These are phyloP conservation scores for Geotrichum australiense DNA, from an alignment of 1,139 yeast genomes.

Conservation along the genomic window DNA sequence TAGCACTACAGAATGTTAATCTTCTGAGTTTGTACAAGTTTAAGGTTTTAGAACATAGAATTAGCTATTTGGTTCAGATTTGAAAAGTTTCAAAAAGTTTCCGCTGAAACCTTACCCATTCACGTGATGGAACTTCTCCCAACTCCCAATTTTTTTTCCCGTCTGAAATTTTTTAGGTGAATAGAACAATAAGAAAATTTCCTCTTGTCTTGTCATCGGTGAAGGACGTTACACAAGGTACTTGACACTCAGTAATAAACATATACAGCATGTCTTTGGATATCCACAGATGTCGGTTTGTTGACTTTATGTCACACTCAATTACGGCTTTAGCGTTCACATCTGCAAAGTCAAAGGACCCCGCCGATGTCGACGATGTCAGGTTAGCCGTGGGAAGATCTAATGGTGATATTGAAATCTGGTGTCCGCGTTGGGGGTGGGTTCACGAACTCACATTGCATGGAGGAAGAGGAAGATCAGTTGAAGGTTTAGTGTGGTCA, in stretches of 20 bases:
- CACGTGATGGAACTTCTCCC: constrained; percentile 10
- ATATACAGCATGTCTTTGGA: constrained; percentile 39
- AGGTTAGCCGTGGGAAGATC: constrained; percentile 88
- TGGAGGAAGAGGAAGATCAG: constrained; percentile 77
- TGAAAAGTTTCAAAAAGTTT: not conserved
- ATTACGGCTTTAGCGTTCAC: constrained; percentile 81
- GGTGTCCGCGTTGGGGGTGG: constrained; percentile 77
- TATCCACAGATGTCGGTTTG: constrained; percentile 88
- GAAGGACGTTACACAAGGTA: not conserved
- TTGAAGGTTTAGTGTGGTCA: constrained; percentile 88
- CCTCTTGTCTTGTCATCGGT: not conserved
- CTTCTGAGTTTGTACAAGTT: too few species aligned
- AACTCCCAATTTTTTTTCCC: constrained; percentile 5
- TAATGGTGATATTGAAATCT: constrained; percentile 92
- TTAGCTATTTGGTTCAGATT: too few species aligned
- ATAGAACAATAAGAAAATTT: not conserved
- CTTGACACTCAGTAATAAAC: not conserved
- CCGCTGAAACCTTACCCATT: not conserved
- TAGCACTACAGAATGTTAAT: too few species aligned
- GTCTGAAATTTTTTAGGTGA: constrained; percentile 4
- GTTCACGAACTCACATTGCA: constrained; percentile 52
- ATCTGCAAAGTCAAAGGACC: constrained; percentile 52
- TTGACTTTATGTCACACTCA: constrained; percentile 81
- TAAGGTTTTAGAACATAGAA: too few species aligned
- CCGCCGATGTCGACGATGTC: too few species aligned